Percentiles rank a stretch among this genome's conserved stretches.
These are phyloP conservation scores for Moelleriella libera DNA, from an alignment of 2,329 filamentous ascomycete genomes.

Conservation along the genomic window DNA sequence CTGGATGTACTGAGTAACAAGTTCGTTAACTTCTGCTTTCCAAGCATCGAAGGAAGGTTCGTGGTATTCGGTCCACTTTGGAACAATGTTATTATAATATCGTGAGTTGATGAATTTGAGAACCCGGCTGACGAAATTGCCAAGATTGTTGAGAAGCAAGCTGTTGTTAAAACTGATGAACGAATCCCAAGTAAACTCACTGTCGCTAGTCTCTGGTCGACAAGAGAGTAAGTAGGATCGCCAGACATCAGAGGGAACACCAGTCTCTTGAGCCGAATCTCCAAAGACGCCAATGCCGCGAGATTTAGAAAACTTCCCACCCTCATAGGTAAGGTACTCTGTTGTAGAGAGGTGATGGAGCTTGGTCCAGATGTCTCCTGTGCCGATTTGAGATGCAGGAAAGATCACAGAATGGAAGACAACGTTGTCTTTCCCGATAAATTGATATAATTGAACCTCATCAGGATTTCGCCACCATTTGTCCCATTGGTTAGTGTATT, in stretches of 20 bases:
- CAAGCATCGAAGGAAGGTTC: constrained; percentile 1
- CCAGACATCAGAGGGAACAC: constrained; percentile 65
- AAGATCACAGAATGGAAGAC: constrained; percentile 77
- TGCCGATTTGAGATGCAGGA: constrained; percentile 64
- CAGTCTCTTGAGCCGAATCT: constrained; percentile 67
- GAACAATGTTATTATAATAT: constrained; percentile 29
- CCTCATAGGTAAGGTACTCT: constrained; percentile 62
- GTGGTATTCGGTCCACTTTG: constrained; percentile 18
- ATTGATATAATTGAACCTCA: constrained; percentile 71
- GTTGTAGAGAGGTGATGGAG: constrained; percentile 68
- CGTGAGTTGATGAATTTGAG: constrained; percentile 45
- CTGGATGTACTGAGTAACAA: constrained; percentile 3
- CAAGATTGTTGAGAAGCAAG: constrained; percentile 46
- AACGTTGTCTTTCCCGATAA: constrained; percentile 58
- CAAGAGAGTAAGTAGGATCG: constrained; percentile 71
- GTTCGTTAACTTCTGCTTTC: background rate
- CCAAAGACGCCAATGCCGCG: constrained; percentile 72
- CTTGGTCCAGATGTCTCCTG: constrained; percentile 66
- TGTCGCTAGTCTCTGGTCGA: constrained; percentile 63
- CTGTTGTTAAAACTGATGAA: constrained; percentile 66
- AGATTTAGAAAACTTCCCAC: constrained; percentile 73
- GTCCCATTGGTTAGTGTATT: constrained; percentile 68
- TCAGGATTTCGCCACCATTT: constrained; percentile 78
- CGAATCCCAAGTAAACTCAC: constrained; percentile 64
- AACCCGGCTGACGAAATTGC: constrained; percentile 47